Evolutionary conservation across 1,139 yeast genomes (phyloP).

Genomic region (Candida dubliniensis): DNA sequence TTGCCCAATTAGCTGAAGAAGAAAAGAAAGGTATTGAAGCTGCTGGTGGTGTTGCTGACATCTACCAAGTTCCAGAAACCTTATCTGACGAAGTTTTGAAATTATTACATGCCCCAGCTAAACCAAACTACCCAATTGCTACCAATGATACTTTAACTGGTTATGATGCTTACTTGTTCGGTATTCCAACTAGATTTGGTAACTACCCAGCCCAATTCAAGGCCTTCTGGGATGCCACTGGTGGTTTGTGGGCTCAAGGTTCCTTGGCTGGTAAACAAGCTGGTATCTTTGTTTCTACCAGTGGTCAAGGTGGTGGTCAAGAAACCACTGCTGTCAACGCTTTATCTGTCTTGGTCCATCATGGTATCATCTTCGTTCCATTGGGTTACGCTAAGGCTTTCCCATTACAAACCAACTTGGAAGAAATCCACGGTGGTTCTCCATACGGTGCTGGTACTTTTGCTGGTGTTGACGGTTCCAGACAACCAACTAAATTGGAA

Average conservation of each 20-base stretch:
- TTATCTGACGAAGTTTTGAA: slow-evolving; percentile 61
- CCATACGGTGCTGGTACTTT: slow-evolving; percentile 89
- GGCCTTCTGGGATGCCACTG: slow-evolving; percentile 80
- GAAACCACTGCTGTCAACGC: slow-evolving; percentile 69
- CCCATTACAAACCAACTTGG: slow-evolving; percentile 56
- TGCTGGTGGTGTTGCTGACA: slow-evolving; percentile 71
- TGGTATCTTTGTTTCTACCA: slow-evolving; percentile 76
- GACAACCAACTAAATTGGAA: slow-evolving; percentile 69
- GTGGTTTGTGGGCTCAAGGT: slow-evolving; percentile 81
- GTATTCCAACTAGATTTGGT: slow-evolving; percentile 84
- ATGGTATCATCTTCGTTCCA: slow-evolving; percentile 78
- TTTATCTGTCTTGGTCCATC: slow-evolving; percentile 70
- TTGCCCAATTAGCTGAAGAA: slow-evolving; percentile 65
- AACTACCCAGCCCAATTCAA: slow-evolving; percentile 80
- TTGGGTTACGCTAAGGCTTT: slow-evolving; percentile 71
- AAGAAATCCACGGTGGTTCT: slow-evolving; percentile 78
- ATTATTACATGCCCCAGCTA: slow-evolving; percentile 61
- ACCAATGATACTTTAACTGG: slow-evolving; percentile 55
- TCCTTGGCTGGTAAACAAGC: slow-evolving; percentile 74
- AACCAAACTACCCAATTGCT: slow-evolving; percentile 69
- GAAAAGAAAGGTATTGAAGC: slow-evolving; percentile 69
- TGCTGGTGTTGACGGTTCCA: slow-evolving; percentile 79
- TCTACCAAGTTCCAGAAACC: slow-evolving; percentile 82
- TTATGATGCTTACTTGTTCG: slow-evolving; percentile 78
- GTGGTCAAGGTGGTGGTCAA: slow-evolving; percentile 84